Conservation (phyloP, 139 green algal genomes). For the Volvox reticuliferus region DNA sequence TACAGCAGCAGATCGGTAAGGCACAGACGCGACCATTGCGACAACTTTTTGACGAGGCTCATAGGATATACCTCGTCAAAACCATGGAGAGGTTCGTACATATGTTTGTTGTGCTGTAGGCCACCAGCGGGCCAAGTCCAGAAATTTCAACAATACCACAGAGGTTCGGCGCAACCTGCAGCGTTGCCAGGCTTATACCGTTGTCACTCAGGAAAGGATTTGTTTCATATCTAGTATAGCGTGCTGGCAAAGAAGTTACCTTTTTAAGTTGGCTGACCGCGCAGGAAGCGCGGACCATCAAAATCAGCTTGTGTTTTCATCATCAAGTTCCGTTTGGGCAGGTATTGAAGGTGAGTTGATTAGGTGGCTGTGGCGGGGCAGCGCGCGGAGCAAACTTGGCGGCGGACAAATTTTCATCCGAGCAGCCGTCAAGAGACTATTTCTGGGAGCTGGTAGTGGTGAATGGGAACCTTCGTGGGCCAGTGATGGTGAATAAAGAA, state of each 20-base stretch:
- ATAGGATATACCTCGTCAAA: background rate
- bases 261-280: background rate
- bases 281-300: background rate
- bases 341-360: background rate
- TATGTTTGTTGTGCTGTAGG: background rate
- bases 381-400: background rate
- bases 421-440: no score
- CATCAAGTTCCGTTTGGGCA: slow-evolving; percentile 27
- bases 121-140: background rate
- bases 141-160: background rate
- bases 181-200: background rate
- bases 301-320: slow-evolving; percentile 10
- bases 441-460: no score
- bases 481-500: no score
- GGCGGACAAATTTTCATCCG: background rate
- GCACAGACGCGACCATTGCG: background rate
- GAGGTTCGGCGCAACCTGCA: background rate
- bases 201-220: background rate
- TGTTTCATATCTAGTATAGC: background rate
- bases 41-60: background rate
- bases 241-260: background rate
- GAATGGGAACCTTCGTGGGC: no score
- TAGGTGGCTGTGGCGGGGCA: background rate
- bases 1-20: background rate
- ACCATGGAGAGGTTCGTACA: background rate